These are phyloP conservation scores for Leccinum variicolor DNA, from an alignment of 768 basidiomycete genomes.

Conservation along the genomic window DNA sequence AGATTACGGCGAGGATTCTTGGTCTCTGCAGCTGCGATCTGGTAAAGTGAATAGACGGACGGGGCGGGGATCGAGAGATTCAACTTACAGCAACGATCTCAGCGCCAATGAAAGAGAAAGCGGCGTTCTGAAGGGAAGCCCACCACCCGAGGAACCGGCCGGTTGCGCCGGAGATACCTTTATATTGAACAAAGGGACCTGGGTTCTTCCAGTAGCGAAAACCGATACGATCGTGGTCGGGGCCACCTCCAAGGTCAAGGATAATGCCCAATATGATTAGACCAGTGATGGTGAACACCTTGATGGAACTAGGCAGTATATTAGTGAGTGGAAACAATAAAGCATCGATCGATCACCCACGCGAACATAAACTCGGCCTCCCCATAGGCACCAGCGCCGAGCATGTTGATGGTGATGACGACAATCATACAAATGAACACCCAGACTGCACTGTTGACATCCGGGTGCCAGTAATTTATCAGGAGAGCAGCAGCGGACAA, in stretches of 20 bases:
- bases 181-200: not conserved
- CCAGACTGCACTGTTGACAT: not conserved
- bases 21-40: not conserved
- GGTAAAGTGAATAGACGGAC: too few relatives aligned
- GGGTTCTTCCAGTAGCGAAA: too few relatives aligned
- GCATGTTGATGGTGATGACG: not conserved
- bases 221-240: too few relatives aligned
- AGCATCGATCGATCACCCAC: too few relatives aligned
- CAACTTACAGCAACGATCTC: not conserved
- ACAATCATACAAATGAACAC: not conserved
- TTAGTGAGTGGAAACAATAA: too few relatives aligned
- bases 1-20: too few relatives aligned
- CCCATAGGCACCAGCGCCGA: too few relatives aligned
- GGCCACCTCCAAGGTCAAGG: too few relatives aligned
- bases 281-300: too few relatives aligned
- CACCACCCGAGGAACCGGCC: not conserved
- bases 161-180: not conserved
- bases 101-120: not conserved
- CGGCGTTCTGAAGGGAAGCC: not conserved
- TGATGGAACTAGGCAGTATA: too few relatives aligned
- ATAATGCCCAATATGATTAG: too few relatives aligned
- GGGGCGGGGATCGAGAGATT: not conserved
- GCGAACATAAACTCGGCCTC: too few relatives aligned
- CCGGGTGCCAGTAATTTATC: not conserved
- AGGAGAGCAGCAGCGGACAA: not conserved